Base-by-base conservation (phyloP, 164 flowering plant genomes). In the Stephania cephalantha region DNA sequence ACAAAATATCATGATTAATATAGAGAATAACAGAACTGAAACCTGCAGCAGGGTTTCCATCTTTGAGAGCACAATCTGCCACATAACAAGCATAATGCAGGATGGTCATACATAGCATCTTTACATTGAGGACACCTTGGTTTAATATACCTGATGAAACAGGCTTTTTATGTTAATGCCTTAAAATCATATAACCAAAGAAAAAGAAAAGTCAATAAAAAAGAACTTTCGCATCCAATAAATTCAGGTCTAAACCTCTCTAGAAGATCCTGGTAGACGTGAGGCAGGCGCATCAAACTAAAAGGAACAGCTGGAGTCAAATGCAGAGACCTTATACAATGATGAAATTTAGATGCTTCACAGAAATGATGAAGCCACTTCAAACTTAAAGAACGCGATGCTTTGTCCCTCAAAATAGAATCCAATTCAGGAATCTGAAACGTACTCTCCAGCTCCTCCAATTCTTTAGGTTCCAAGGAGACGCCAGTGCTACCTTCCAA, bases 21-120 rank as follows among this genome's bases (percentile, higher is more conserved):
- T 31, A 72, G 66, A 31, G 61, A 63, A 55, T 18, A 35, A 52
- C 11, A 31, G 12, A 69, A 46, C 69, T 22, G 70, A 29, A 78
- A 95, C 99, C 96, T 91, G 98, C 98, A 93, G 81, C 99, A 95
- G n/a, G 82, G 17, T 77, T 87, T 89, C 97, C 94, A 86, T 75
- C 52, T 83, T 20, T 90, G 85, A 71, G 91, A 90, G 85, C 98
- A 95, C 77, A 95, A 70, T 84, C 85, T 87, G 75, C 98, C 98
- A 86, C 99, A 95, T 12, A 93, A 71, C 81, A 95, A 85, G 88
- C 99, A 95, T 31, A 95, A 76, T 75, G 91, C 95, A 66, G 98
- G 93, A 12, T 35, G 42, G 42, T 95, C 91, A 13, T 81, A 85
- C 72, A 80, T 72, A 74, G 78, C 77, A 73, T 71, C 30, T 25